phyloP scores from a whole-genome alignment of 306 rosid species.

The Fagus sylvatica region DNA sequence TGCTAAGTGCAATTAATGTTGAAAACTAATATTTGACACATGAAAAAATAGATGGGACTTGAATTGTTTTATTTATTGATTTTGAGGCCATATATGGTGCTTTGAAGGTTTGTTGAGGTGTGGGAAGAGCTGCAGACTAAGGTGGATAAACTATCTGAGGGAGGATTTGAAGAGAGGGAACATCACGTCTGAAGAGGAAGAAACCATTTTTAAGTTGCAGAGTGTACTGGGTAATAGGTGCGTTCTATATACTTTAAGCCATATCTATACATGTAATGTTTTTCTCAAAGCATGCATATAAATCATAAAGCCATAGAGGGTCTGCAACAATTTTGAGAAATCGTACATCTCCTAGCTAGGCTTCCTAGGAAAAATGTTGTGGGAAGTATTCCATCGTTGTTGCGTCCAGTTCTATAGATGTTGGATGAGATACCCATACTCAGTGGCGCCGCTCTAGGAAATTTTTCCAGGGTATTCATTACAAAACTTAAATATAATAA shows the following conservation, averaged over 20 bases:
- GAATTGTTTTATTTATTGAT: neutral
- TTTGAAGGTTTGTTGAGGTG: conserved; percentile 66
- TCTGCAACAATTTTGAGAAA: no score
- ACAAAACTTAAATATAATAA: no score
- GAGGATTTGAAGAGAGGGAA: conserved; percentile 88
- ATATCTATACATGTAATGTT: neutral
- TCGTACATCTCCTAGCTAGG: no score
- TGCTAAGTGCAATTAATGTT: neutral
- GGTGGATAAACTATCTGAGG: conserved; percentile 89
- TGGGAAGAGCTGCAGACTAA: conserved; percentile 86
- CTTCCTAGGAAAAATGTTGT: no score
- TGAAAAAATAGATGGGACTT: neutral
- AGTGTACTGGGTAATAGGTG: conserved; percentile 76
- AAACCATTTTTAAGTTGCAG: conserved; percentile 76
- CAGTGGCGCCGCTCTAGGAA: no score
- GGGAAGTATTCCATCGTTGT: no score
- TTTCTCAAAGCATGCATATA: neutral
- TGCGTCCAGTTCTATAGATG: no score
- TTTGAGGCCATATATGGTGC: neutral
- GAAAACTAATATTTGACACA: neutral
- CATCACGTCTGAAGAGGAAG: conserved; percentile 78
- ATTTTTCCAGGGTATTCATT: no score
- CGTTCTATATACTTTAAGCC: neutral
- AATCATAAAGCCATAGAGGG: no score
- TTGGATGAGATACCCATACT: neutral